Conservation (phyloP, 2,329 filamentous ascomycete species). For the Hypoxylon rubiginosum region DNA sequence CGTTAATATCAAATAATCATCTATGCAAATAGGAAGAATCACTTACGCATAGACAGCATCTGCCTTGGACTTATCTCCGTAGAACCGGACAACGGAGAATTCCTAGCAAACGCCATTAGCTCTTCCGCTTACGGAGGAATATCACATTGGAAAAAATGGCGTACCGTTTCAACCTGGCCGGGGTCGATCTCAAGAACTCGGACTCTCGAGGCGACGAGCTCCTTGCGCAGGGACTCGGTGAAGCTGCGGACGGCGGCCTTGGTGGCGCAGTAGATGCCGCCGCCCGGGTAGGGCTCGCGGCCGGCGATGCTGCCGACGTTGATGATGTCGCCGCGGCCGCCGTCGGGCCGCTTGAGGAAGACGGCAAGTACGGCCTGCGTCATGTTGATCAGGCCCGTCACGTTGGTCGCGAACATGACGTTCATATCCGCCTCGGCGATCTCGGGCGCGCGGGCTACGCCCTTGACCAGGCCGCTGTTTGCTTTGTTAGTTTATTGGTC, state of each 20-base stretch:
- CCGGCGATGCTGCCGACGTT: slow-evolving; percentile 77
- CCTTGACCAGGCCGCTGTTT: slow-evolving; percentile 85
- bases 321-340: slow-evolving; percentile 91
- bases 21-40: background rate
- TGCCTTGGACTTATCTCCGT: slow-evolving; percentile 82
- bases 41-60: slow-evolving; percentile 76
- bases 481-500: background rate
- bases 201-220: slow-evolving; percentile 77
- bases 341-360: slow-evolving; percentile 81
- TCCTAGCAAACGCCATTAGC: slow-evolving; percentile 57
- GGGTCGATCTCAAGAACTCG: slow-evolving; percentile 82
- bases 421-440: slow-evolving; percentile 87
- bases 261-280: slow-evolving; percentile 83
- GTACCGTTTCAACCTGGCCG: slow-evolving; percentile 79
- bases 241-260: slow-evolving; percentile 82
- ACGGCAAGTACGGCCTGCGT: slow-evolving; percentile 90
- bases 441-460: slow-evolving; percentile 85
- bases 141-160: slow-evolving; percentile 10
- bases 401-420: slow-evolving; percentile 92
- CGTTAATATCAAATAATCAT: slow-evolving; percentile 35
- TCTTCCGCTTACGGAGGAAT: background rate
- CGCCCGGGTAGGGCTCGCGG: slow-evolving; percentile 78
- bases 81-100: slow-evolving; percentile 82
- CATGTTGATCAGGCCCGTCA: slow-evolving; percentile 95
- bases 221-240: slow-evolving; percentile 77